Evolutionary conservation across 169 alveolate species (phyloP).

Genomic region (Plasmodium gallinaceum): DNA sequence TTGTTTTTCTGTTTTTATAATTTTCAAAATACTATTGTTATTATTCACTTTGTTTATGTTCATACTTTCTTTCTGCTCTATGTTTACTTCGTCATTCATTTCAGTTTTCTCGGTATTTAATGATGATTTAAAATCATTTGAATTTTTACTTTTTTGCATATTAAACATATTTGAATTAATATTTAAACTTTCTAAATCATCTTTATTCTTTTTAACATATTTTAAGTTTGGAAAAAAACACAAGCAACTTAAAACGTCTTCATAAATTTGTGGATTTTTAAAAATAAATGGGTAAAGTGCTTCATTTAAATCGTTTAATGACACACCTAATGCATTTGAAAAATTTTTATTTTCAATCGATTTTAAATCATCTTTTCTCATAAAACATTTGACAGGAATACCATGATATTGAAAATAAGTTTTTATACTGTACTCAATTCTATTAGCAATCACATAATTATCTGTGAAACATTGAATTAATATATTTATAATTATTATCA

Average conservation of each 20-base stretch:
- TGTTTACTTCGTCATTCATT: neutral
- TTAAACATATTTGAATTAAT: neutral
- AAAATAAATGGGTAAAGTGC: constrained; percentile 72
- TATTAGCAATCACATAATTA: constrained; percentile 61
- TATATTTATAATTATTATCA: constrained; percentile 58
- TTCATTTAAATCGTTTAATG: constrained; percentile 60
- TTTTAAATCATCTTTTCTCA: constrained; percentile 64
- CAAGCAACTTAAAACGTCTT: constrained; percentile 46
- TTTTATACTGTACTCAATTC: constrained; percentile 45
- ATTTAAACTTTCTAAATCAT: constrained; percentile 6
- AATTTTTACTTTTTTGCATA: neutral
- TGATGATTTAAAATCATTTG: neutral
- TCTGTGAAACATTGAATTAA: constrained; percentile 76
- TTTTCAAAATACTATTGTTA: neutral
- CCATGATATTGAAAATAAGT: constrained; percentile 51
- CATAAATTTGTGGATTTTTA: constrained; percentile 77
- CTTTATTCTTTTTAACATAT: constrained; percentile 53
- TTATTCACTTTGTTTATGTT: neutral
- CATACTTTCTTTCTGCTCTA: neutral
- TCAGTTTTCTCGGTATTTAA: neutral
- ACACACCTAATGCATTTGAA: constrained; percentile 70
- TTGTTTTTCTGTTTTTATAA: neutral
- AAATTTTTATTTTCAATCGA: constrained; percentile 27
- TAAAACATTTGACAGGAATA: constrained; percentile 53
- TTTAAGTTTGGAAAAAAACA: constrained; percentile 73